Percentiles rank a stretch among this genome's conserved stretches.
Evolutionary conservation across 1,284 basidiomycete genomes (phyloP).

Genomic region (Pseudozyma thailandica): DNA sequence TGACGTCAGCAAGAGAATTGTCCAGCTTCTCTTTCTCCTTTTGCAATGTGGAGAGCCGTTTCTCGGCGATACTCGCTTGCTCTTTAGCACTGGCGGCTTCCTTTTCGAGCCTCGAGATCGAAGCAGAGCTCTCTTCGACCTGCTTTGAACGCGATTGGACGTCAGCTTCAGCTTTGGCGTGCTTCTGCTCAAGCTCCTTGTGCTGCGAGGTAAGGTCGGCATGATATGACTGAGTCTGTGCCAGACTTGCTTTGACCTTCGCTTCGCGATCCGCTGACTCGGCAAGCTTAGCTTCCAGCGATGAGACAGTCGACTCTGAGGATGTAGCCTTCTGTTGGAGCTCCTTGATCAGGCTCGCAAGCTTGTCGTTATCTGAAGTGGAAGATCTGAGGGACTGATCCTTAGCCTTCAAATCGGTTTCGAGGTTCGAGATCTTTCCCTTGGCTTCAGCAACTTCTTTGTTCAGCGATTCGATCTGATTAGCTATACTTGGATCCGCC

Average conservation of each 20-base stretch:
- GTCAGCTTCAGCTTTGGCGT: slow-evolving; percentile 20
- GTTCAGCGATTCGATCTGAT: slow-evolving; percentile 28
- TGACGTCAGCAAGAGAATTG: slow-evolving; percentile 25
- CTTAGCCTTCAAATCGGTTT: slow-evolving; percentile 21
- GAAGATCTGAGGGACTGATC: slow-evolving; percentile 3
- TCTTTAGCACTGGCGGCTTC: slow-evolving; percentile 14
- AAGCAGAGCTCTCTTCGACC: slow-evolving; percentile 11
- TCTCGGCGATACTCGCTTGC: slow-evolving; percentile 23
- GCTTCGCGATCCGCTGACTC: slow-evolving; percentile 21
- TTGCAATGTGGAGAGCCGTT: slow-evolving; percentile 18
- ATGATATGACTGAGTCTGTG: slow-evolving; percentile 13
- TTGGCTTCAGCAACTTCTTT: slow-evolving; percentile 13
- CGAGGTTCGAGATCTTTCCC: slow-evolving; percentile 21
- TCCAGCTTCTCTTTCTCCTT: slow-evolving; percentile 36
- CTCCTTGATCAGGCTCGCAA: slow-evolving; percentile 3
- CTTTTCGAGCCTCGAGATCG: slow-evolving; percentile 24
- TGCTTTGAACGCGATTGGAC: slow-evolving; percentile 16
- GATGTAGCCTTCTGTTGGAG: slow-evolving; percentile 1
- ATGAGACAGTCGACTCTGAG: background rate
- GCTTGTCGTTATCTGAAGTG: slow-evolving; percentile 1
- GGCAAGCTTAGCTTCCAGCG: slow-evolving; percentile 14
- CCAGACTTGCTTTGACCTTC: slow-evolving; percentile 15
- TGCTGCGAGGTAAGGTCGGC: slow-evolving; percentile 1
- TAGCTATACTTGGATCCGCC: slow-evolving; percentile 37
- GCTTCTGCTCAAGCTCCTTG: slow-evolving; percentile 25